A percentile compares a stretch with the other conserved stretches of the same genome.
These are phyloP conservation scores for Xylaria sp. DNA, from an alignment of 2,329 filamentous ascomycete genomes.

Conservation along the genomic window DNA sequence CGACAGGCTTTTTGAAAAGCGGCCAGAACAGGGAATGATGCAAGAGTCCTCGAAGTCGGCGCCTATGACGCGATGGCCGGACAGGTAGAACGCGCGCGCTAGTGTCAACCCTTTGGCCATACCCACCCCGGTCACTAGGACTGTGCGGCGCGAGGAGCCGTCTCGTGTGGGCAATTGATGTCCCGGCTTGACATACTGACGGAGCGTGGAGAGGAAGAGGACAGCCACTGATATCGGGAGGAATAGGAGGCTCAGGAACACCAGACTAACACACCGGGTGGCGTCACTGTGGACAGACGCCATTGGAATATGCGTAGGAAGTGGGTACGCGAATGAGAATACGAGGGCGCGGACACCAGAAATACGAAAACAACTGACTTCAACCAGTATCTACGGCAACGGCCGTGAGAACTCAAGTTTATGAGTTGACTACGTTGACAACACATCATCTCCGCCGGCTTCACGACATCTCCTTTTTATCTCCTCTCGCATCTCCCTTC, in stretches of 20 bases:
- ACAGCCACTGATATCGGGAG: constrained; percentile 17
- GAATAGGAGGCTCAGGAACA: constrained; percentile 19
- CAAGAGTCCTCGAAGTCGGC: constrained; percentile 53
- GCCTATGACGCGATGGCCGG: constrained; percentile 65
- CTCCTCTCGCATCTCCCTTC: too few species aligned
- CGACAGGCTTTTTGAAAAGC: constrained; percentile 52
- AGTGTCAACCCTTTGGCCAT: constrained; percentile 67
- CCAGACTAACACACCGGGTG: constrained; percentile 18
- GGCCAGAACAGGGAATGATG: constrained; percentile 46
- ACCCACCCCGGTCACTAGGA: constrained; percentile 67
- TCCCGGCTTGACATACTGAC: background rate
- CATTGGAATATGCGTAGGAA: background rate
- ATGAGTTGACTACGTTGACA: background rate
- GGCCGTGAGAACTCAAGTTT: too few species aligned
- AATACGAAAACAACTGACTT: background rate
- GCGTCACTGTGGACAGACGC: background rate
- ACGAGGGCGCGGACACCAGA: background rate
- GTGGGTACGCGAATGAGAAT: background rate
- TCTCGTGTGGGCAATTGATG: background rate
- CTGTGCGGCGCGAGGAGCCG: constrained; percentile 33
- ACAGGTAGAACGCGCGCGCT: constrained; percentile 58
- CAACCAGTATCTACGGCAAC: too few species aligned
- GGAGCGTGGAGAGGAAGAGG: background rate
- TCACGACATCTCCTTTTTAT: too few species aligned
- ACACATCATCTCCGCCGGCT: too few species aligned